Conservation (phyloP, 352 stramenopile species). For the Phytophthora pluvialis region DNA sequence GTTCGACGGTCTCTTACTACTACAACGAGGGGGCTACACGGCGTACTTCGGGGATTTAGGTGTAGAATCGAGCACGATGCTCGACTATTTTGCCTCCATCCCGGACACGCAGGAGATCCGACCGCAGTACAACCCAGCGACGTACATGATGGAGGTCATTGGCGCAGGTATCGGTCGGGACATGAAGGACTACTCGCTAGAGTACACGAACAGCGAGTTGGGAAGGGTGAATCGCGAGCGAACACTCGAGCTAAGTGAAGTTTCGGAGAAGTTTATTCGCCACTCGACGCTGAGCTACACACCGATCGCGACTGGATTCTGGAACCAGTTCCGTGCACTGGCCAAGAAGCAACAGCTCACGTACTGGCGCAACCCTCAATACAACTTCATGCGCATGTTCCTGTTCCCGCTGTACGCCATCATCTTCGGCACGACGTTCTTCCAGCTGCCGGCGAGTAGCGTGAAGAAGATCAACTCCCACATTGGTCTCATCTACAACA, state of each 20-base stretch:
- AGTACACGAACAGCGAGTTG: slow-evolving; percentile 56
- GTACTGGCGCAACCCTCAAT: slow-evolving; percentile 66
- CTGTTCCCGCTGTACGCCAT: slow-evolving; percentile 60
- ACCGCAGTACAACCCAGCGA: slow-evolving; percentile 89
- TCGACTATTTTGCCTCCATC: slow-evolving; percentile 86
- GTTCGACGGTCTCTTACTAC: slow-evolving; percentile 91
- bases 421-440: slow-evolving; percentile 78
- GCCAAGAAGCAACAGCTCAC: slow-evolving; percentile 47
- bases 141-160: slow-evolving; percentile 91
- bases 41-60: slow-evolving; percentile 93
- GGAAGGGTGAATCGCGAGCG: slow-evolving; percentile 37
- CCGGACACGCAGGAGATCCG: slow-evolving; percentile 68
- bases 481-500: slow-evolving; percentile 78
- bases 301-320: slow-evolving; percentile 53
- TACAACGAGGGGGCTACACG: slow-evolving; percentile 67
- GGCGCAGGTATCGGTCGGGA: slow-evolving; percentile 74
- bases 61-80: slow-evolving; percentile 70
- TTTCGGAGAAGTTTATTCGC: slow-evolving; percentile 33
- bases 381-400: slow-evolving; percentile 74
- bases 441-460: slow-evolving; percentile 41
- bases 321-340: slow-evolving; percentile 37
- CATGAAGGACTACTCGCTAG: slow-evolving; percentile 55
- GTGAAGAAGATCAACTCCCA: slow-evolving; percentile 64
- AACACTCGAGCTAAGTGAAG: slow-evolving; percentile 30
- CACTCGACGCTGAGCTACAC: slow-evolving; percentile 61